Percentiles rank a stretch among this genome's conserved stretches.
phyloP scores from a whole-genome alignment of 176 grass and related monocot genomes.

The Hordeum vulgare region MorexV3_pseudomolecules_assembly NC_058524.1:286417316-286417815 shows the following conservation, averaged over 20 bases:
- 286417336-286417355: background rate
- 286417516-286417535: slow-evolving; percentile 9
- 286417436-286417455: background rate
- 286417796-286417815: background rate
- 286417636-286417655: slow-evolving; percentile 26
- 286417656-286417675: slow-evolving; percentile 24
- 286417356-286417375: background rate
- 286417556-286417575: background rate
- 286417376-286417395: background rate
- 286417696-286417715: background rate
- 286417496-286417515: background rate
- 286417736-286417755: background rate
- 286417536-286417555: background rate
- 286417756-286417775: background rate
- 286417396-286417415: background rate
- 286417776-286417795: background rate
- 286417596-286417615: slow-evolving; percentile 12
- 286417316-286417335: background rate
- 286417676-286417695: slow-evolving; percentile 1
- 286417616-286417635: slow-evolving; percentile 29
- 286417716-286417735: background rate
- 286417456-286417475: background rate
- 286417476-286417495: background rate
- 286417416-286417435: background rate
- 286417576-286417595: background rate